Conservation (phyloP, 2,329 filamentous ascomycete genomes). For the Ceratocystis ficicola region DNA sequence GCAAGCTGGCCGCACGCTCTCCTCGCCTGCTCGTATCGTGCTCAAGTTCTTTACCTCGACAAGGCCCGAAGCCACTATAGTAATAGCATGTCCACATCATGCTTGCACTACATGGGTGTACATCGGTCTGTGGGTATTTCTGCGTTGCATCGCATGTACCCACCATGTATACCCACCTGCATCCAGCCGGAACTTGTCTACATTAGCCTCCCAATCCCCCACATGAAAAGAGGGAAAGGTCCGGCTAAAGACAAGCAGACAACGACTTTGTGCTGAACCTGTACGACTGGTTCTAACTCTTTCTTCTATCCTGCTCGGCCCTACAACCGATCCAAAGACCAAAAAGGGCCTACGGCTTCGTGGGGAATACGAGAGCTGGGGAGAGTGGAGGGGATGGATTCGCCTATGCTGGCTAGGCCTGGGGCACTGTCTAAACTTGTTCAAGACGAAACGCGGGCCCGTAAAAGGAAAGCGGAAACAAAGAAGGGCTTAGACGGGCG, state of each 20-base stretch:
- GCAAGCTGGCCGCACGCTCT: not conserved
- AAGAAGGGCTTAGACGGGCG: not conserved
- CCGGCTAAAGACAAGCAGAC: too few relatives aligned
- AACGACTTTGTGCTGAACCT: too few relatives aligned
- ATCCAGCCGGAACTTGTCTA: not conserved
- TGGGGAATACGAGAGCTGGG: not conserved
- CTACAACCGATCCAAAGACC: not conserved
- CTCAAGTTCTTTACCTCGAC: not conserved
- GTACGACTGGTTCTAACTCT: too few relatives aligned
- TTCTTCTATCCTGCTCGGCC: too few relatives aligned
- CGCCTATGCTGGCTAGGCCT: not conserved
- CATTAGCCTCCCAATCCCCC: not conserved
- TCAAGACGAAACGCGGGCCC: conserved; percentile 2
- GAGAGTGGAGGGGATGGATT: not conserved
- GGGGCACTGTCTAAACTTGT: not conserved
- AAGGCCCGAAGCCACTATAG: not conserved
- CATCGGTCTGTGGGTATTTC: not conserved
- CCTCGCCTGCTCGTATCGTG: not conserved
- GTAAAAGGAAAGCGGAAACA: not conserved
- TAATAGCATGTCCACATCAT: not conserved
- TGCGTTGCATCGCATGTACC: not conserved
- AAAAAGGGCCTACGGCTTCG: not conserved
- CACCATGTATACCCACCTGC: not conserved
- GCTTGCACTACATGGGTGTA: not conserved
- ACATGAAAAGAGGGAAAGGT: not conserved